Evolutionary conservation across 805 yeast species (phyloP).

Genomic region (Candida coleopterorum): DNA sequence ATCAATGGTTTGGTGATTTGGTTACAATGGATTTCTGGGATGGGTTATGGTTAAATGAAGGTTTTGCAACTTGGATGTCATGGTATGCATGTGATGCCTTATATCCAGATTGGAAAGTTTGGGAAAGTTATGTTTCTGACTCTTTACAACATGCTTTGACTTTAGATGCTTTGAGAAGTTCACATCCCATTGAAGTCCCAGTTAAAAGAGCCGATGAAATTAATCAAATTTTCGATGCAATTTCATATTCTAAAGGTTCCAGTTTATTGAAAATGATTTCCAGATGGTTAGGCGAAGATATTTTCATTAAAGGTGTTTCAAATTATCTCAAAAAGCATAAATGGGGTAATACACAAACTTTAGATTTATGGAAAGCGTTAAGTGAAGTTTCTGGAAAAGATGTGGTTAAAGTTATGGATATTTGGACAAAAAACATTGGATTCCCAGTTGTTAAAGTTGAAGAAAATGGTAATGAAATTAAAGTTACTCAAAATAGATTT

Average conservation of each 20-base stretch:
- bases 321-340: constrained; percentile 69
- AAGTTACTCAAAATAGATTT: constrained; percentile 67
- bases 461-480: constrained; percentile 47
- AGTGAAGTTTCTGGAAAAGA: constrained; percentile 68
- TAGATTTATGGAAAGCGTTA: constrained; percentile 73
- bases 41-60: constrained; percentile 84
- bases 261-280: constrained; percentile 76
- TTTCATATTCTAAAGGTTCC: constrained; percentile 79
- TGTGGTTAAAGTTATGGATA: constrained; percentile 67
- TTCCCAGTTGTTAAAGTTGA: constrained; percentile 68
- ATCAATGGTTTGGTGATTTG: constrained; percentile 88
- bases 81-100: constrained; percentile 77
- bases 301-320: constrained; percentile 74
- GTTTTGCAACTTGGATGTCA: constrained; percentile 89
- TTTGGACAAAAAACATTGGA: constrained; percentile 78
- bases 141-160: constrained; percentile 69
- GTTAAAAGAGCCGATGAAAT: constrained; percentile 74
- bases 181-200: constrained; percentile 84
- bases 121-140: constrained; percentile 78
- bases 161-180: constrained; percentile 74
- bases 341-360: constrained; percentile 73
- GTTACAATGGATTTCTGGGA: constrained; percentile 95
- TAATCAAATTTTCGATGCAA: constrained; percentile 81
- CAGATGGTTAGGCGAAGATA: constrained; percentile 73
- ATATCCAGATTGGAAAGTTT: constrained; percentile 82